A percentile compares a stretch with the other conserved stretches of the same genome.
These are phyloP conservation scores for Raphidocelis subcapitata DNA, from an alignment of 139 green algal genomes.

Conservation along the genomic window DNA sequence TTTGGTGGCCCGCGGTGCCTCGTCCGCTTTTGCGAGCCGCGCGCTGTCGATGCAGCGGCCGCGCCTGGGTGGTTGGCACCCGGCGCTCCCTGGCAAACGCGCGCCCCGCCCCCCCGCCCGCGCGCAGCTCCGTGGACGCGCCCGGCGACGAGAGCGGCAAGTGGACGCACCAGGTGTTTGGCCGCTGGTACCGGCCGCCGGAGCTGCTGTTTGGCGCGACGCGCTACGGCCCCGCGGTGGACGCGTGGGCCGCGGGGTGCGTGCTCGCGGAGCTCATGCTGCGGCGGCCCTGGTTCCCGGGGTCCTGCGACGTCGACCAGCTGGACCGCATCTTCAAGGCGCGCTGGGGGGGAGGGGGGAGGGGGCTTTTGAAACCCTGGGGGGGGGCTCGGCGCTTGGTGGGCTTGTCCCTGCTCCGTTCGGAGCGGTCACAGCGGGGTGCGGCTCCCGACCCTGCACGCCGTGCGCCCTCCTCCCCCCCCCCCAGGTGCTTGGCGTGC, in stretches of 20 bases:
- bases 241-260: constrained; percentile 85
- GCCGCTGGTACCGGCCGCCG: constrained; percentile 80
- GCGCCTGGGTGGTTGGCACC: too few species aligned
- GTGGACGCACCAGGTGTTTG: constrained; percentile 67
- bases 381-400: too few species aligned
- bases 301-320: constrained; percentile 42
- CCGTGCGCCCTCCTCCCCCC: too few species aligned
- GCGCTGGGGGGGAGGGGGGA: background rate
- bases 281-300: constrained; percentile 65
- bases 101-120: too few species aligned
- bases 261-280: constrained; percentile 82
- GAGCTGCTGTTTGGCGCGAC: constrained; percentile 79
- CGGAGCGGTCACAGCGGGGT: too few species aligned
- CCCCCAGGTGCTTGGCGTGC: constrained; percentile 65
- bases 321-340: constrained; percentile 38
- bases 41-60: too few species aligned
- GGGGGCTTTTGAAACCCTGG: too few species aligned
- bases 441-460: too few species aligned
- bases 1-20: background rate
- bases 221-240: constrained; percentile 67
- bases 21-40: background rate
- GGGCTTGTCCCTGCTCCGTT: too few species aligned
- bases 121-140: too few species aligned
- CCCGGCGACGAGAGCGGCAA: background rate
- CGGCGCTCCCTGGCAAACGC: too few species aligned